A percentile compares a stretch with the other conserved stretches of the same genome.
Evolutionary conservation across 1,284 basidiomycete species (phyloP).

Genomic region (Rhodotorula sp.): DNA sequence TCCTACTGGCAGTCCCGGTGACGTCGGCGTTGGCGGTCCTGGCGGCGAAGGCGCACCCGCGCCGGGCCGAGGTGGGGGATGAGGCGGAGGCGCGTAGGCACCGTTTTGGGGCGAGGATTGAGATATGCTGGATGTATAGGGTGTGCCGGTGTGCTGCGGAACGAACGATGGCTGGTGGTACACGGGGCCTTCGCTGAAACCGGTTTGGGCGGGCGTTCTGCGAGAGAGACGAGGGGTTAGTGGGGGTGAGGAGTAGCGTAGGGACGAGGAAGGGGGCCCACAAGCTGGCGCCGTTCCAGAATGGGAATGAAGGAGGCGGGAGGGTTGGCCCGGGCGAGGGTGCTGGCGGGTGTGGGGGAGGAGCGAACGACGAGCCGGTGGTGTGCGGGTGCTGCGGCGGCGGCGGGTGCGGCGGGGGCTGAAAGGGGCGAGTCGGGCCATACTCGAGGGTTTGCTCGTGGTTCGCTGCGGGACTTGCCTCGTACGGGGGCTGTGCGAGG

Average conservation of each 20-base stretch:
- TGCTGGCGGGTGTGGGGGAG: background rate
- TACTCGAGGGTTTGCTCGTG: conserved; percentile 34
- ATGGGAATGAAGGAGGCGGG: conserved; percentile 34
- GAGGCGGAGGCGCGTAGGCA: background rate
- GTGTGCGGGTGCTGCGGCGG: background rate
- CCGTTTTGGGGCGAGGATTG: background rate
- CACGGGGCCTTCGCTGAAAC: conserved; percentile 24
- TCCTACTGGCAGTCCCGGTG: too few relatives aligned
- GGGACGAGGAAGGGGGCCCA: background rate
- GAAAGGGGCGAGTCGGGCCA: conserved; percentile 35
- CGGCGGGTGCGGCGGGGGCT: background rate
- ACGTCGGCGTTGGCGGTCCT: background rate
- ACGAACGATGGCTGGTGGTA: background rate
- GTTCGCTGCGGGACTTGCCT: conserved; percentile 10
- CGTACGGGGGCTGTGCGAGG: conserved; percentile 35
- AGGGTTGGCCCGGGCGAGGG: background rate
- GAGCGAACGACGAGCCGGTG: background rate
- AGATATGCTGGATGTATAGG: background rate
- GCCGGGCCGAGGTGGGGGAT: background rate
- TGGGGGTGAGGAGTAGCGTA: background rate
- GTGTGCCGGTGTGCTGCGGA: background rate
- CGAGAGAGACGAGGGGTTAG: background rate
- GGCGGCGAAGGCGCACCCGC: background rate
- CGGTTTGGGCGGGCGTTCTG: conserved; percentile 36
- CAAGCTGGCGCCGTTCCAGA: conserved; percentile 39